Base-by-base conservation (phyloP, 108 stramenopile species). In the Pseudonitzschia multistriata region DNA sequence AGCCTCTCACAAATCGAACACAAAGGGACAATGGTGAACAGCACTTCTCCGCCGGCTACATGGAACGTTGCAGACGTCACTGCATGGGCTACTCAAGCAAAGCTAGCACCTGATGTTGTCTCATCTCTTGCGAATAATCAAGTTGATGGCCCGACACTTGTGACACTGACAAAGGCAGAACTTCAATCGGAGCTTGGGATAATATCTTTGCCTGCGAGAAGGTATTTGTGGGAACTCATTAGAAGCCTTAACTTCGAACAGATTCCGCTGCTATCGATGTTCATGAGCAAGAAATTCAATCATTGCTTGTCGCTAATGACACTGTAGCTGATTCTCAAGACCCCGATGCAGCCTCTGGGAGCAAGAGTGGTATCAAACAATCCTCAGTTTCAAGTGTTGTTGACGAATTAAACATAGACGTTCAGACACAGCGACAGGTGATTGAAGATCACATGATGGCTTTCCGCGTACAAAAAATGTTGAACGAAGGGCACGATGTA, bases 141-240 rank as follows among this genome's bases (percentile, higher is more conserved):
- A 67, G 65, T 85, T 29, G 84, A 85, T 61, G 84, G 84, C 5
- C 65, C 79, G 10, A 80, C 79, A 24, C 54, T 85, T n/a, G 63
- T 85, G 6, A 82, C 79, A 14, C 49, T 82, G 15, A 50, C 52
- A 4, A 72, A 82, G 40, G 49, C 60, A 56, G 84, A 85, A 24
- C 28, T 85, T 24, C 55, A 57, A 48, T 49, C 71, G 19, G 81
- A 82, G 36, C 76, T 85, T 39, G 81, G 79, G 31, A 80, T 85
- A 47, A 14, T 15, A 3, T 82, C 81, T 3, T 33, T 85, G n/a
- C 73, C 81, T 3, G 79, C 76, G 11, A 40, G 81, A 37, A 66
- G 80, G 6, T 77, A 77, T 49, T 66, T 82, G 48, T 82, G 81
- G 84, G 79, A 80, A 33, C 42, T 77, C n/a, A 71, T 85, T 31